Percentiles rank a stretch among this genome's conserved stretches.
phyloP scores from a whole-genome alignment of 2,329 filamentous ascomycete species.

The Emydomyces testavorans region DNA sequence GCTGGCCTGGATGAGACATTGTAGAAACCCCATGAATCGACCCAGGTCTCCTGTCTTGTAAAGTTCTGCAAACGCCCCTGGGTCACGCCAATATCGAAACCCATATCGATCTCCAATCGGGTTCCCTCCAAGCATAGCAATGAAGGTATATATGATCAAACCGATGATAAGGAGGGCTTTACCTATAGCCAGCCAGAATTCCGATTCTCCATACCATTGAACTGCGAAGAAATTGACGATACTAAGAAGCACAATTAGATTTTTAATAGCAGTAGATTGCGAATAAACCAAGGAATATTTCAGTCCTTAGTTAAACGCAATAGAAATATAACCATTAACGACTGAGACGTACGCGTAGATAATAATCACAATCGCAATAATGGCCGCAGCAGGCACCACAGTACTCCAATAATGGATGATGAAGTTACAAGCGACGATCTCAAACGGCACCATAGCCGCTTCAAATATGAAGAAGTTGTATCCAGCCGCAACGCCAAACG shows the following conservation, averaged over 20 bases:
- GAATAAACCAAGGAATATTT: not conserved
- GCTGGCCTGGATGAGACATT: constrained; percentile 59
- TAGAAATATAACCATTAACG: no score
- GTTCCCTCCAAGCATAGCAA: constrained; percentile 74
- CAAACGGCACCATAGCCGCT: constrained; percentile 42
- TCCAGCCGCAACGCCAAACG: constrained; percentile 38
- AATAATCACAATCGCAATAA: constrained; percentile 37
- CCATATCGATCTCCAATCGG: constrained; percentile 60
- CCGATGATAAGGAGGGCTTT: constrained; percentile 62
- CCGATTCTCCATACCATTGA: constrained; percentile 62
- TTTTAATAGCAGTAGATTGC: not conserved
- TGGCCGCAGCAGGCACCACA: constrained; percentile 35
- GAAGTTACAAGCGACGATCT: constrained; percentile 41
- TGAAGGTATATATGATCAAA: constrained; percentile 64
- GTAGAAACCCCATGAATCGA: constrained; percentile 63
- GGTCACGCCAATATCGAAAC: constrained; percentile 55
- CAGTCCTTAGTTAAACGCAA: no score
- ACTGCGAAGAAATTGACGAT: constrained; percentile 61
- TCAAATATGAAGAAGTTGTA: constrained; percentile 45
- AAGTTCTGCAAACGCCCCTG: constrained; percentile 58
- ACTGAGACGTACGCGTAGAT: constrained; percentile 33
- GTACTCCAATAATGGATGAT: constrained; percentile 43
- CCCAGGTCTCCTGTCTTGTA: constrained; percentile 55
- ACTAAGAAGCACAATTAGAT: constrained; percentile 21
- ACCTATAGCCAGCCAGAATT: constrained; percentile 61